Evolutionary conservation across 306 rosid genomes (phyloP), one percentile per base, ranked within the genome.

Genomic region (Vicia faba): DNA sequence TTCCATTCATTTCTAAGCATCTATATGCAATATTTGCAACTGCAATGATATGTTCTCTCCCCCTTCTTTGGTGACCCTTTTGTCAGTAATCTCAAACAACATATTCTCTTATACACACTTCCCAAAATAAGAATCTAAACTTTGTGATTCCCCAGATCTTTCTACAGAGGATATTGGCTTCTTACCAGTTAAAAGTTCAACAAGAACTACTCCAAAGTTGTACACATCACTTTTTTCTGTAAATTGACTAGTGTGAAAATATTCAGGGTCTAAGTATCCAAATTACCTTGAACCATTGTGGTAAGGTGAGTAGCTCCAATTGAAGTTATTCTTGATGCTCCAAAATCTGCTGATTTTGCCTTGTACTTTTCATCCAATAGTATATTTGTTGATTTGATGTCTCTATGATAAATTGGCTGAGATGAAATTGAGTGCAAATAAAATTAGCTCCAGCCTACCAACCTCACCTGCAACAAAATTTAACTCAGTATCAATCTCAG

Each of bases 1-100:
- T 82, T n/a, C 92, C 89, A 10, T 68, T 75, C 69, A 78, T 26
- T 35, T 65, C 59, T 67, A 87, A 49, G 57, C 89, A 84, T 51
- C 81, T 75, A 6, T 40, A 35, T 4, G 84, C 85, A 51, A 86
- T 67, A 36, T 70, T 61, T 2, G 87, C 85, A 65, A 81, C 81
- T 8, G 2, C 73, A 5, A 51, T 7, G 25, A 78, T 55, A 8
- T 81, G 81, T 8, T 83, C 79, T 36, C 26, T 73, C 48, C 15
- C 8, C 44, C 81, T 10, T 68, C 82, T 8, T 75, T 60, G 14
- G 5, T 3, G 25, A 87, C 74, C 45, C 64, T 76, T 28, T 31
- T 16, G 6, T 84, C 85, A 31, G 80, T 15, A 9, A 84, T 62
- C 5, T 80, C 84, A 43, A 78, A 80, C 0, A 78, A 12, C 15